These are phyloP conservation scores for Tritrichomonas foetus DNA, from an alignment of 208 protist genomes.

Conservation along the genomic window DNA sequence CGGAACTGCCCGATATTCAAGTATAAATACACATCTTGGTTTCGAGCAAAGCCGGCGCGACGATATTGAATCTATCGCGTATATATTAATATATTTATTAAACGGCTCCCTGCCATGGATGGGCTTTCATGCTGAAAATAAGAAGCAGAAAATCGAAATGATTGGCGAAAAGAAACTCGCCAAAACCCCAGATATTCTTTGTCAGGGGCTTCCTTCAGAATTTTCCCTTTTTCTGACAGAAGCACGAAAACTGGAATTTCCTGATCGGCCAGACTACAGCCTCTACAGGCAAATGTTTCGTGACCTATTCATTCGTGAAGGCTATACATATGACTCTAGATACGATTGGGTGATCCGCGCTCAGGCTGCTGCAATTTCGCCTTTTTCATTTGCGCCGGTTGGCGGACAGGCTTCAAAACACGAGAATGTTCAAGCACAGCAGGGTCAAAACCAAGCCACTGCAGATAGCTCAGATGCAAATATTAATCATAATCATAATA, in stretches of 20 bases:
- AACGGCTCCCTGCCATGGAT: slow-evolving; percentile 95
- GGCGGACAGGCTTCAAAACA: too few relatives aligned
- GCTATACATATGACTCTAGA: slow-evolving; percentile 89
- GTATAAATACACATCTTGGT: slow-evolving; percentile 97
- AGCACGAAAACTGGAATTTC: slow-evolving; percentile 82
- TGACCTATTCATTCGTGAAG: slow-evolving; percentile 89
- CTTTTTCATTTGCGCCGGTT: too few relatives aligned
- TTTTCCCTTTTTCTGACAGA: slow-evolving; percentile 94
- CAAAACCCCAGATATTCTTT: slow-evolving; percentile 82
- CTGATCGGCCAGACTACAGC: slow-evolving; percentile 95
- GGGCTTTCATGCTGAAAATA: slow-evolving; percentile 77
- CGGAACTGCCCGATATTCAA: slow-evolving; percentile 97
- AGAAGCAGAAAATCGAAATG: slow-evolving; percentile 96
- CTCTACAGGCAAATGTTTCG: slow-evolving; percentile 82
- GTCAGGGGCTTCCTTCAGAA: slow-evolving; percentile 71
- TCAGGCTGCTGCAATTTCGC: too few relatives aligned
- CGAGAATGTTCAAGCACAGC: too few relatives aligned
- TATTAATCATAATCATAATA: too few relatives aligned
- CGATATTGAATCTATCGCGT: slow-evolving; percentile 85
- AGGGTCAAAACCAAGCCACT: too few relatives aligned
- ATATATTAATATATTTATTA: slow-evolving; percentile 99
- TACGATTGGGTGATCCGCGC: too few relatives aligned
- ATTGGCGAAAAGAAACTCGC: slow-evolving; percentile 91
- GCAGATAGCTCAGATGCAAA: too few relatives aligned
- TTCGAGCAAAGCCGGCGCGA: slow-evolving; percentile 76